A percentile compares a stretch with the other conserved stretches of the same genome.
These are phyloP conservation scores for Phytophthora chlamydospora DNA, from an alignment of 352 stramenopile species.

Conservation along the genomic window DNA sequence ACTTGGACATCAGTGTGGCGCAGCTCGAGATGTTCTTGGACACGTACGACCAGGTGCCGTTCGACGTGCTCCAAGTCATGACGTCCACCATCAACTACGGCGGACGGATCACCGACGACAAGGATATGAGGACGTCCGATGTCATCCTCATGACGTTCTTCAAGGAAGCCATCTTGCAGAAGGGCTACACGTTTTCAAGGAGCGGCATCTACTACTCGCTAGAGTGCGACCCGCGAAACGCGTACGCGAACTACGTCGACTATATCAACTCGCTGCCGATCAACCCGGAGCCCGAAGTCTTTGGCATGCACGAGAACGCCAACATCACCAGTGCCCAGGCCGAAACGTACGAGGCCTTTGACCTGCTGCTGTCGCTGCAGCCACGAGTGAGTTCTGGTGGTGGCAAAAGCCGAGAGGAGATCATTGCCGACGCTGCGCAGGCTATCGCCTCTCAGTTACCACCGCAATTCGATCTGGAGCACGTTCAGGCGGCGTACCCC, in stretches of 20 bases:
- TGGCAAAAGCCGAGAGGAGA: constrained; percentile 86
- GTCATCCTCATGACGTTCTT: constrained; percentile 93
- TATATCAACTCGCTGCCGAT: constrained; percentile 94
- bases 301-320: constrained; percentile 95
- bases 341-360: constrained; percentile 90
- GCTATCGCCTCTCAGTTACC: constrained; percentile 85
- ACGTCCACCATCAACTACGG: constrained; percentile 96
- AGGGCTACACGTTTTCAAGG: constrained; percentile 75
- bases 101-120: constrained; percentile 94
- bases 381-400: constrained; percentile 77
- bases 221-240: constrained; percentile 61
- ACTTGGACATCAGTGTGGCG: constrained; percentile 86
- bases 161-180: constrained; percentile 78
- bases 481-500: constrained; percentile 84
- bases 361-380: constrained; percentile 89
- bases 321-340: constrained; percentile 94
- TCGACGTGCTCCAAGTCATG: constrained; percentile 92
- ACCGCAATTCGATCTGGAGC: constrained; percentile 84
- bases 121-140: constrained; percentile 92
- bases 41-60: constrained; percentile 86
- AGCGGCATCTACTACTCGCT: constrained; percentile 81
- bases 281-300: constrained; percentile 92
- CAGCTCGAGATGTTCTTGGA: constrained; percentile 94
- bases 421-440: constrained; percentile 85
- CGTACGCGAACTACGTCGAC: constrained; percentile 88